Conservation (phyloP, 1,284 basidiomycete genomes). For the Meira miltonrushii region DNA sequence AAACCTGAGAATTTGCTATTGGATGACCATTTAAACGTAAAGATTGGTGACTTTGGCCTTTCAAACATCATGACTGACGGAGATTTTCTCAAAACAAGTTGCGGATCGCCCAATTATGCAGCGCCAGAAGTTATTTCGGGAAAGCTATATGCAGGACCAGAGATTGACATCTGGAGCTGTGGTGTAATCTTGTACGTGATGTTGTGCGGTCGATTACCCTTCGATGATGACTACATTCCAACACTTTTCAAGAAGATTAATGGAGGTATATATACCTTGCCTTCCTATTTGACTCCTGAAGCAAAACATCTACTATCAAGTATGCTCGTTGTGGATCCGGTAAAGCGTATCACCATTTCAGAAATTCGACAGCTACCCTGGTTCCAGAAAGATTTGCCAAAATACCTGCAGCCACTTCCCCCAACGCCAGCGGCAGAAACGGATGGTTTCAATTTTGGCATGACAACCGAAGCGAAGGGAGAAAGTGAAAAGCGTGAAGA, state of each 20-base stretch:
- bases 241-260: constrained; percentile 53
- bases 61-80: constrained; percentile 53
- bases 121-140: constrained; percentile 52
- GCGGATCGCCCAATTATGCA: constrained; percentile 51
- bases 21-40: constrained; percentile 50
- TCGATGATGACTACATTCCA: constrained; percentile 52
- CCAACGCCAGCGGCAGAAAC: constrained; percentile 60
- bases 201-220: constrained; percentile 49
- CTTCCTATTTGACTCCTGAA: constrained; percentile 46
- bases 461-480: constrained; percentile 17
- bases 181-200: constrained; percentile 52
- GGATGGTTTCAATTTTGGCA: constrained; percentile 58
- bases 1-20: constrained; percentile 51
- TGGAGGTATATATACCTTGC: constrained; percentile 47
- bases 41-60: constrained; percentile 52
- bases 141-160: constrained; percentile 48
- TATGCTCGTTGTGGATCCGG: constrained; percentile 52
- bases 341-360: constrained; percentile 49
- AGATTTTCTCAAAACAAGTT: constrained; percentile 52
- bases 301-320: constrained; percentile 44
- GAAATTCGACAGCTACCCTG: constrained; percentile 49
- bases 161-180: constrained; percentile 52
- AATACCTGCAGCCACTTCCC: constrained; percentile 64
- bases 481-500: background rate
- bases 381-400: constrained; percentile 48